phyloP scores from a whole-genome alignment of 2,329 filamentous ascomycete genomes.

The Lecanicillium sp. region DNA sequence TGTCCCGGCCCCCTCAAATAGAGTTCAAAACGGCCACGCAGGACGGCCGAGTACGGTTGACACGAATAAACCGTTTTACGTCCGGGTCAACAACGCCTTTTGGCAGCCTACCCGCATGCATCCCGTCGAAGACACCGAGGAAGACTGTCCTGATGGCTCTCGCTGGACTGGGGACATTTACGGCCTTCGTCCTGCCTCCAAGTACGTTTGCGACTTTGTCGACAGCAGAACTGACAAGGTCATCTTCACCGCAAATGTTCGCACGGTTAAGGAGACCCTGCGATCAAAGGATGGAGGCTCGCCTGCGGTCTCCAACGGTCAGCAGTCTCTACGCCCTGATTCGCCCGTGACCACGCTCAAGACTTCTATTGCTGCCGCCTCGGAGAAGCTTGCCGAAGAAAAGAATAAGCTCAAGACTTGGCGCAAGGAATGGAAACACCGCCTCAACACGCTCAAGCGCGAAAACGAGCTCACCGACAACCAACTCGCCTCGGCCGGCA shows the following conservation, averaged over 20 bases:
- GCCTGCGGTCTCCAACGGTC: constrained; percentile 30
- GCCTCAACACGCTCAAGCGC: constrained; percentile 57
- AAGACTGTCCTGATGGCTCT: constrained; percentile 30
- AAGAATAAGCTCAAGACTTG: constrained; percentile 59
- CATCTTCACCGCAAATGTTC: constrained; percentile 63
- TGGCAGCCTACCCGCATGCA: constrained; percentile 73
- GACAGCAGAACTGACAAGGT: constrained; percentile 56
- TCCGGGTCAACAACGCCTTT: constrained; percentile 67
- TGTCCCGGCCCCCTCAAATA: not conserved
- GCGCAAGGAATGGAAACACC: constrained; percentile 67
- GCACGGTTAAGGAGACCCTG: constrained; percentile 46
- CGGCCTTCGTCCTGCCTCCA: constrained; percentile 60
- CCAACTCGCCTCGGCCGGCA: constrained; percentile 59
- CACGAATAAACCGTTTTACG: constrained; percentile 66
- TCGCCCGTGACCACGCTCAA: constrained; percentile 70
- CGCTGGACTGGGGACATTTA: constrained; percentile 67
- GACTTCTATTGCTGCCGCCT: constrained; percentile 65
- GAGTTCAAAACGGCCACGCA: constrained; percentile 19
- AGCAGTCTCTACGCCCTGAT: constrained; percentile 60
- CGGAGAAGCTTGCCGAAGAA: constrained; percentile 62
- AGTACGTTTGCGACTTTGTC: constrained; percentile 72
- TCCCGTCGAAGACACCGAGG: constrained; percentile 29
- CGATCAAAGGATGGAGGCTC: constrained; percentile 22
- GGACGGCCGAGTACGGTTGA: constrained; percentile 46
- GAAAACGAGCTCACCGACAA: constrained; percentile 63